Evolutionary conservation across 352 stramenopile genomes (phyloP).

Genomic region (Globisporangium camurandrum): DNA sequence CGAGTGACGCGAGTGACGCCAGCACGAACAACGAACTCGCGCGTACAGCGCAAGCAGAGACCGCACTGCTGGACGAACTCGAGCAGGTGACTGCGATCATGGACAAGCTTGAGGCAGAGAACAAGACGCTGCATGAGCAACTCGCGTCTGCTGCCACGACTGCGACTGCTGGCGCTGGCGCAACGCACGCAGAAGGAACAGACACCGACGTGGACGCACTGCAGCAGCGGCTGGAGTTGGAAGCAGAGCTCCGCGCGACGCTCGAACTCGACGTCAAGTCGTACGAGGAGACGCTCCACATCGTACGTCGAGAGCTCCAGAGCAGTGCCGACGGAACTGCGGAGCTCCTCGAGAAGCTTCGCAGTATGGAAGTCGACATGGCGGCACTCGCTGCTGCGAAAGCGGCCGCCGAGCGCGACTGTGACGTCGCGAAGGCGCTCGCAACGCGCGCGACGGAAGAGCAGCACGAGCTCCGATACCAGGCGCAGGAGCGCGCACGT

Average conservation of each 20-base stretch:
- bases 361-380: constrained; percentile 24
- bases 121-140: constrained; percentile 4
- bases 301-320: constrained; percentile 53
- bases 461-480: constrained; percentile 45
- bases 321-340: constrained; percentile 28
- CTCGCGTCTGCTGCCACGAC: neutral
- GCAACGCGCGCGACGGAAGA: constrained; percentile 38
- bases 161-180: too few relatives aligned
- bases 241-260: constrained; percentile 25
- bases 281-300: constrained; percentile 48
- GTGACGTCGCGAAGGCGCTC: constrained; percentile 17
- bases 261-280: constrained; percentile 59
- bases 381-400: constrained; percentile 11
- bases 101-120: constrained; percentile 7
- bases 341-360: constrained; percentile 29
- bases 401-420: constrained; percentile 29
- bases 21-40: constrained; percentile 5
- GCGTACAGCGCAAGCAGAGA: constrained; percentile 1
- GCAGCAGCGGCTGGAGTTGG: constrained; percentile 32
- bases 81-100: constrained; percentile 1
- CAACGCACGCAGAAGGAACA: too few relatives aligned
- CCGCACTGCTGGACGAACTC: constrained; percentile 4
- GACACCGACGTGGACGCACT: constrained; percentile 9
- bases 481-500: constrained; percentile 47
- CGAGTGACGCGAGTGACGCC: too few relatives aligned